phyloP scores from a whole-genome alignment of 1,284 basidiomycete species.

The Heterobasidion irregulare region DNA sequence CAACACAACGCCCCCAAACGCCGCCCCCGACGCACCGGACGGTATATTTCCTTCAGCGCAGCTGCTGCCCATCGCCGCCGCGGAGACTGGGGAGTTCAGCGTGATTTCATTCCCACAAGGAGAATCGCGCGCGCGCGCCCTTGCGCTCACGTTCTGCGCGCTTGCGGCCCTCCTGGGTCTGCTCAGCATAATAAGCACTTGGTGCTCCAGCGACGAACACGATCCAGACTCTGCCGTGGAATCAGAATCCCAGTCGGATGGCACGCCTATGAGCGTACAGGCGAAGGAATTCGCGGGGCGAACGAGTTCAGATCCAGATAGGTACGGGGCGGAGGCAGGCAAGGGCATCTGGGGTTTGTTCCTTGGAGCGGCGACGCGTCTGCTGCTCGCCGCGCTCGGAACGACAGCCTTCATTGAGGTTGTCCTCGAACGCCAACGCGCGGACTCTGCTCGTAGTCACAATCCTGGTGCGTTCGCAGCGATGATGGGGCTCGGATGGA shows the following conservation, averaged over 20 bases:
- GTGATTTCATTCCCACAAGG: too few relatives aligned
- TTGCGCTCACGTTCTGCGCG: slow-evolving; percentile 6
- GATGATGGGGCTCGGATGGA: slow-evolving; percentile 9
- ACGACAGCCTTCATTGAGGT: slow-evolving; percentile 8
- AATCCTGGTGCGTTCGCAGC: slow-evolving; percentile 6
- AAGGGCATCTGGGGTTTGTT: neutral
- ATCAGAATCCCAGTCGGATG: neutral
- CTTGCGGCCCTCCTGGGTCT: slow-evolving; percentile 5
- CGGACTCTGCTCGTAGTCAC: too few relatives aligned
- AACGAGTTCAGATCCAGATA: neutral
- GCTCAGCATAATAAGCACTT: slow-evolving; percentile 4
- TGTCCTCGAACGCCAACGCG: neutral
- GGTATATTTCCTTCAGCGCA: neutral
- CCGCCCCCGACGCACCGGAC: slow-evolving; percentile 5
- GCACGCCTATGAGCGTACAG: neutral
- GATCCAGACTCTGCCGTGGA: neutral
- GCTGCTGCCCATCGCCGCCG: neutral
- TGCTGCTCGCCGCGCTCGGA: slow-evolving; percentile 8
- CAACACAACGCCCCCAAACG: neutral
- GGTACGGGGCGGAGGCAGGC: neutral
- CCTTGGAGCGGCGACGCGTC: slow-evolving; percentile 4
- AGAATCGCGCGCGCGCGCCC: slow-evolving; percentile 1
- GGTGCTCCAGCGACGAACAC: neutral
- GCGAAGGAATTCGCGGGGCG: neutral
- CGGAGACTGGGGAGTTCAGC: neutral